A percentile compares a stretch with the other conserved stretches of the same genome.
Conservation (phyloP, 78 protist species). For the Guillardia theta region DNA sequence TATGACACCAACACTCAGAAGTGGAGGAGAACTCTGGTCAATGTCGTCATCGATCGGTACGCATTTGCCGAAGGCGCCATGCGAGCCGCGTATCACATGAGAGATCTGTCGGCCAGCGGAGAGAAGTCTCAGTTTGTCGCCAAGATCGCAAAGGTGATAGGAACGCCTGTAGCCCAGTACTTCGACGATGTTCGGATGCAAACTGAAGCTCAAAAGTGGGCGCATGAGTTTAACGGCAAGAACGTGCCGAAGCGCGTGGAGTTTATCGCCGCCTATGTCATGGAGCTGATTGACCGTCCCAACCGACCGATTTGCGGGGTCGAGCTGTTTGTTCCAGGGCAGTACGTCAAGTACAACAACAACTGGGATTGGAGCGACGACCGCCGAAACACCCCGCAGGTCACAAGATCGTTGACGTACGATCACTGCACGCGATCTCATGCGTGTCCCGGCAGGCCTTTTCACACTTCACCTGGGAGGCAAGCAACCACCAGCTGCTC, state of each 20-base stretch:
- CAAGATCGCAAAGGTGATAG: not conserved
- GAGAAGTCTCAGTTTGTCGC: not conserved
- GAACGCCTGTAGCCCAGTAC: not conserved
- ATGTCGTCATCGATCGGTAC: not conserved
- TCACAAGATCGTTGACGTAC: conserved; percentile 19
- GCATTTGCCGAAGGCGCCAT: conserved; percentile 30
- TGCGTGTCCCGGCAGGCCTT: conserved; percentile 76
- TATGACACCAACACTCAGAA: not conserved
- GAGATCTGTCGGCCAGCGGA: not conserved
- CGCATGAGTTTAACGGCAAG: not conserved
- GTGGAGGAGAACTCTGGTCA: not conserved
- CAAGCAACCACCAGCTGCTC: conserved; percentile 63
- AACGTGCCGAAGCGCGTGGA: conserved; percentile 12
- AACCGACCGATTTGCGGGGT: not conserved
- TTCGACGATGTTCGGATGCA: not conserved
- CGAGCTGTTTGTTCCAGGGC: conserved; percentile 51
- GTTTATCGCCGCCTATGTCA: not conserved
- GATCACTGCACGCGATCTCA: not conserved
- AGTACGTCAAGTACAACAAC: conserved; percentile 81
- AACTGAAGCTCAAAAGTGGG: not conserved
- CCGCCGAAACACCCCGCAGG: conserved; percentile 83
- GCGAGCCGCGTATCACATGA: conserved; percentile 31
- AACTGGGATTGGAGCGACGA: conserved; percentile 69
- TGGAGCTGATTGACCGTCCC: conserved; percentile 2
- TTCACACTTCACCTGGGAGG: conserved; percentile 82